Evolutionary conservation across 805 yeast genomes (phyloP).

Genomic region (Ogataea minuta): DNA sequence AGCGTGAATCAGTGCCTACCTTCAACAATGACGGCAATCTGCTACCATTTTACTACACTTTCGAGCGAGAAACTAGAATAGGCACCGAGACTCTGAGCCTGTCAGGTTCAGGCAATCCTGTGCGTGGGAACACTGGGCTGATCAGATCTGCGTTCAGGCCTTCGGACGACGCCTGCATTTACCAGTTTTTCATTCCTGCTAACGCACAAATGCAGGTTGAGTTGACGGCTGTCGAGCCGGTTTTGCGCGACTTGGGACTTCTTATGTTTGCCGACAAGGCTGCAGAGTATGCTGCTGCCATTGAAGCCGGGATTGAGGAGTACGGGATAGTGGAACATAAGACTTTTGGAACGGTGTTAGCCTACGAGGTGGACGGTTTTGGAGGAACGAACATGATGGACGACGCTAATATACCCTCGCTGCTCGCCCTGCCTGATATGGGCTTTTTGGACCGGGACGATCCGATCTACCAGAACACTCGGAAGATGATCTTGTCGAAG

Average conservation of each 20-base stretch:
- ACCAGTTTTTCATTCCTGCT: conserved; percentile 81
- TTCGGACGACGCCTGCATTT: conserved; percentile 81
- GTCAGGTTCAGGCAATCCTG: conserved; percentile 83
- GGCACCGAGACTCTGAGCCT: conserved; percentile 82
- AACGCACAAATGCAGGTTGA: conserved; percentile 75
- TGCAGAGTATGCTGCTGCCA: conserved; percentile 38
- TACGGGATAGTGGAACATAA: conserved; percentile 70
- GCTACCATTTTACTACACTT: conserved; percentile 53
- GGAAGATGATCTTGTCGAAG: conserved; percentile 68
- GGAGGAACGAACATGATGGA: conserved; percentile 78
- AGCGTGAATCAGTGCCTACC: conserved; percentile 61
- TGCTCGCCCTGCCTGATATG: conserved; percentile 75
- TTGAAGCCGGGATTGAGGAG: conserved; percentile 55
- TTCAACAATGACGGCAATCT: conserved; percentile 51
- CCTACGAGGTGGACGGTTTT: conserved; percentile 87
- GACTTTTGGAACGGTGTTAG: conserved; percentile 71
- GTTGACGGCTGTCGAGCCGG: conserved; percentile 37
- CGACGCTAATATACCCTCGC: conserved; percentile 87
- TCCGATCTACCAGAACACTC: conserved; percentile 69
- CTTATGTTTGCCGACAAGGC: conserved; percentile 30
- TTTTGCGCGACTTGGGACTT: conserved; percentile 22
- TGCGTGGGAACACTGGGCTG: conserved; percentile 63
- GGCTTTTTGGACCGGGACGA: conserved; percentile 57
- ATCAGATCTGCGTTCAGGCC: conserved; percentile 86
- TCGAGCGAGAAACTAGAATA: conserved; percentile 68